These are phyloP conservation scores for Amphicarpaea edgeworthii DNA, from an alignment of 306 rosid genomes.

Conservation along the genomic window DNA sequence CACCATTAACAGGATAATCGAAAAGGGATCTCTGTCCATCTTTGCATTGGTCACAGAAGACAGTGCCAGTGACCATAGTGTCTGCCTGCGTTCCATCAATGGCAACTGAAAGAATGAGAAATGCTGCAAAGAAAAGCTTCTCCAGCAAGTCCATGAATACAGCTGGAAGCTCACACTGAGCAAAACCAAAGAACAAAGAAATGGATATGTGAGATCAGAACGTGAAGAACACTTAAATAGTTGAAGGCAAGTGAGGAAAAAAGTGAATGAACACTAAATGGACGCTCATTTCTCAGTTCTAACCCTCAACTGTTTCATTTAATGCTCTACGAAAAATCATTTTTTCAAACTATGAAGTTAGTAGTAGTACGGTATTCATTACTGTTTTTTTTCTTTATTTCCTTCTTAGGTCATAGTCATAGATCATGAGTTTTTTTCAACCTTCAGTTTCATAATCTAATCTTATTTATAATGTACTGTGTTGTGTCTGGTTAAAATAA, in stretches of 20 bases:
- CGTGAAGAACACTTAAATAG: slow-evolving; percentile 49
- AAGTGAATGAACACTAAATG: slow-evolving; percentile 26
- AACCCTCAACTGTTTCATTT: slow-evolving; percentile 76
- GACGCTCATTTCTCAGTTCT: slow-evolving; percentile 31
- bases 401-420: no score
- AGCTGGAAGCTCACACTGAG: slow-evolving; percentile 26
- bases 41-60: slow-evolving; percentile 95
- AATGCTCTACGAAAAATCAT: slow-evolving; percentile 49
- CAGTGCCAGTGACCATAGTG: slow-evolving; percentile 77
- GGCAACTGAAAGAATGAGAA: slow-evolving; percentile 57
- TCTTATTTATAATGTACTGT: no score
- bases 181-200: slow-evolving; percentile 32
- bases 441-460: no score
- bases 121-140: slow-evolving; percentile 51
- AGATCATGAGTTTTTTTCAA: no score
- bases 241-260: slow-evolving; percentile 17
- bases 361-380: slow-evolving; percentile 48
- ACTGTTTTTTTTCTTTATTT: no score
- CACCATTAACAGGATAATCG: slow-evolving; percentile 82
- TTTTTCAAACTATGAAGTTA: neutral
- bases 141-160: slow-evolving; percentile 61
- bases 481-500: no score
- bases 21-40: slow-evolving; percentile 77
- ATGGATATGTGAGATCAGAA: slow-evolving; percentile 41
- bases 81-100: slow-evolving; percentile 60